Evolutionary conservation across 225 moss, liverwort and hornwort genomes (phyloP), one percentile per base, ranked within the genome.

Genomic region (Climacium dendroides): DNA sequence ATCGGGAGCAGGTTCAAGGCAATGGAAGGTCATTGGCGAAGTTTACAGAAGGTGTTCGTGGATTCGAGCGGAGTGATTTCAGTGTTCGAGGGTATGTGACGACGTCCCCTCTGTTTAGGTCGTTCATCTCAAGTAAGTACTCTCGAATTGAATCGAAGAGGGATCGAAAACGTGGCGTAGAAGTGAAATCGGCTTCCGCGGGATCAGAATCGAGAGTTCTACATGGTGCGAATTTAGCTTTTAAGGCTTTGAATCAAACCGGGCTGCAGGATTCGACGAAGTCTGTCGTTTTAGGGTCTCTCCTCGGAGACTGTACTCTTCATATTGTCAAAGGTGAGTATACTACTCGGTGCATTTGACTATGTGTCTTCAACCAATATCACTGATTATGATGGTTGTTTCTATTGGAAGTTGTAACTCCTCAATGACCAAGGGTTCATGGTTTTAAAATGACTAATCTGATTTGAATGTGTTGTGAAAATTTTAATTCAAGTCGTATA

Each of bases 241-340:
- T 89, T 23, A 91, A 94, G 88, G 87, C 91, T 79, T 65, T 94
- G 57, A 94, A 91, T 67, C 83, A 86, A 34, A 91, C 83, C 12
- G 92, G 89, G 10, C 55, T 94, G 88, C 76, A 71, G 64, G 89
- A 89, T 39, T 76, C 72, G 39, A 92, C 88, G 53, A 94, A 92
- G 83, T 79, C 91, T 86, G 92, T 92, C 39, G 62, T 94, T 54
- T 83, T 94, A 62, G 94, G 91, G 41, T 92, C 92, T 41, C 86
- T 94, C 37, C 91, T 94, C 30, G 94, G 94, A 54, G 92, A 92
- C 66, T 87, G 89, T 50, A 83, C 87, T 79, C 90, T 94, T 81
- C 87, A 72, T 8, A 74, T 92, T 63, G 87, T 70, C 65, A 90
- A 90, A 91, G 94, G 92, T 93, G 29, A 81, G 71, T 48, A 62